Evolutionary conservation across 2,329 filamentous ascomycete genomes (phyloP).

Genomic region (Sporothrix schenckii): DNA sequence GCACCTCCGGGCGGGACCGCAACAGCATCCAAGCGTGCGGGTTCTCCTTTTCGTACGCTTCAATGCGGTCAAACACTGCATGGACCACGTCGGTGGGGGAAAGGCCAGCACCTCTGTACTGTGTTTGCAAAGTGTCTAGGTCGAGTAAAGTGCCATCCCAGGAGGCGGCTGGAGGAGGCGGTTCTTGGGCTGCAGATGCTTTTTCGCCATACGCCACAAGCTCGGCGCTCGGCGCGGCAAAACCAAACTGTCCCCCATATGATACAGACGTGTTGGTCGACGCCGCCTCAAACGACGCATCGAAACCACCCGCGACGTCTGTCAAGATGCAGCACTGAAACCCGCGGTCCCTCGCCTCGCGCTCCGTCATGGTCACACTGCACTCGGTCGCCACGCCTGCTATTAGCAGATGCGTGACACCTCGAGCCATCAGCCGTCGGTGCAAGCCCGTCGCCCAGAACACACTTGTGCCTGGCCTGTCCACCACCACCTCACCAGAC

Average conservation of each 20-base stretch:
- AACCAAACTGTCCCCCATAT: conserved; percentile 57
- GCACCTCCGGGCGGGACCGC: conserved; percentile 45
- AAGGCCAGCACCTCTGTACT: conserved; percentile 27
- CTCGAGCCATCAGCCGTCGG: conserved; percentile 55
- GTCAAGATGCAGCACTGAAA: conserved; percentile 60
- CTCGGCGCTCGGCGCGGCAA: conserved; percentile 48
- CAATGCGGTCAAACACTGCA: conserved; percentile 48
- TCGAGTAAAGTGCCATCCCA: conserved; percentile 28
- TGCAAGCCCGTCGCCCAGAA: conserved; percentile 62
- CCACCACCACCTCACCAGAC: conserved; percentile 57
- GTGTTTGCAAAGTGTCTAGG: conserved; percentile 28
- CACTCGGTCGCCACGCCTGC: conserved; percentile 62
- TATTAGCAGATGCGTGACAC: conserved; percentile 61
- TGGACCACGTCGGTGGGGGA: conserved; percentile 30
- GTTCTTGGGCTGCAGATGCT: conserved; percentile 8
- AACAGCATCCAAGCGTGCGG: conserved; percentile 57
- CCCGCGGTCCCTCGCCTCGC: conserved; percentile 63
- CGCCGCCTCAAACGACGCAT: conserved; percentile 49
- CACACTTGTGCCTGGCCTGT: conserved; percentile 62
- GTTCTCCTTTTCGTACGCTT: conserved; percentile 52
- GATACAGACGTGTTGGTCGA: conserved; percentile 56
- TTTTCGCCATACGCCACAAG: conserved; percentile 41
- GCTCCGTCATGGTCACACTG: conserved; percentile 59
- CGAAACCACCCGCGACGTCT: conserved; percentile 55
- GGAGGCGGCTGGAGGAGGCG: conserved; percentile 21